Conservation (phyloP, 257 asterid genomes). For the Solanum piurae region DNA sequence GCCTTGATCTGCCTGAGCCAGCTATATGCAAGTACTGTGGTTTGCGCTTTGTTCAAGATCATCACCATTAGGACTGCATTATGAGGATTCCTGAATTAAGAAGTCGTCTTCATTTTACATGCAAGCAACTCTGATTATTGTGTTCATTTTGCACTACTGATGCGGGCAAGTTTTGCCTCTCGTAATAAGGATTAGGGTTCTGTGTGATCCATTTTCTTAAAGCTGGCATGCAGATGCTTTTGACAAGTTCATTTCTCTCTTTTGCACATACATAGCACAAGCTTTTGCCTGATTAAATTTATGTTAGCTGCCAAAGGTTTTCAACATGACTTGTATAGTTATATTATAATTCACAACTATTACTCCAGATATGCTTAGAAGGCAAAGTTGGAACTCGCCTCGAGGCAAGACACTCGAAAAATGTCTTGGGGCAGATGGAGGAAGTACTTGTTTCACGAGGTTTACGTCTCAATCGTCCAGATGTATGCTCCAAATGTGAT, state of each 20-base stretch:
- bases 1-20: constrained; percentile 77
- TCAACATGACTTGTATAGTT: neutral
- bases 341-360: neutral
- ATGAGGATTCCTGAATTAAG: neutral
- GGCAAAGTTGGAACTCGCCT: neutral
- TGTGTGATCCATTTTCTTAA: neutral
- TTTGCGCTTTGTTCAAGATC: constrained; percentile 63
- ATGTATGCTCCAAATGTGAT: neutral
- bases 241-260: neutral
- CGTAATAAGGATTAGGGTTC: neutral
- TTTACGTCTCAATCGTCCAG: neutral
- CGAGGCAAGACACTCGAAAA: neutral
- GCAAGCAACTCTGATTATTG: neutral
- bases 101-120: neutral
- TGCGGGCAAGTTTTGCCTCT: neutral
- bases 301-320: neutral
- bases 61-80: constrained; percentile 40
- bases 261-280: neutral
- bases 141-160: neutral
- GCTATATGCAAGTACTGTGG: constrained; percentile 93
- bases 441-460: neutral
- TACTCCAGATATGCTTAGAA: neutral
- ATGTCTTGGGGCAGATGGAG: neutral
- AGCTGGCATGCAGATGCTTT: neutral
- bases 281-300: neutral